These are phyloP conservation scores for Boletus bicolor DNA, from an alignment of 768 basidiomycete species.

Conservation along the genomic window DNA sequence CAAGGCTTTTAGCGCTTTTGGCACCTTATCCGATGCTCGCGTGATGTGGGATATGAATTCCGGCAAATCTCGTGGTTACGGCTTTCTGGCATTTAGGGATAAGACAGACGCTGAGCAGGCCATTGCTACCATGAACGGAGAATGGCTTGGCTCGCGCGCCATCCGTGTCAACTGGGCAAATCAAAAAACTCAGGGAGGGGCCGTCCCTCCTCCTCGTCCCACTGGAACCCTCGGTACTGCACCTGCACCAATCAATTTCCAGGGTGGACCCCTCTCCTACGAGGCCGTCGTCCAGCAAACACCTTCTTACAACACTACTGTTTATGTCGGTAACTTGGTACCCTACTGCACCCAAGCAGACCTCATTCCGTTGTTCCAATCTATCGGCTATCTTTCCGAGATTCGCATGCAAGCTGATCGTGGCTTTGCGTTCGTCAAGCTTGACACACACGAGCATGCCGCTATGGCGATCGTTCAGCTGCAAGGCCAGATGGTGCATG, in stretches of 20 bases:
- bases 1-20: slow-evolving; percentile 97
- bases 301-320: slow-evolving; percentile 90
- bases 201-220: slow-evolving; percentile 35
- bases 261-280: slow-evolving; percentile 84
- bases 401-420: slow-evolving; percentile 99
- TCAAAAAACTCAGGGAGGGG: slow-evolving; percentile 87
- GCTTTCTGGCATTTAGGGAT: slow-evolving; percentile 98
- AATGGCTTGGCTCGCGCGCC: slow-evolving; percentile 97
- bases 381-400: slow-evolving; percentile 97
- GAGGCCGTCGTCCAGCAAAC: slow-evolving; percentile 94
- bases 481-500: slow-evolving; percentile 96
- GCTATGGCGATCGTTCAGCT: slow-evolving; percentile 97
- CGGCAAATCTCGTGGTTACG: slow-evolving; percentile 96
- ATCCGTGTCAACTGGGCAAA: slow-evolving; percentile 99
- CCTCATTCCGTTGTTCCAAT: slow-evolving; percentile 96
- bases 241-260: slow-evolving; percentile 89
- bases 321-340: slow-evolving; percentile 98
- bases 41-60: slow-evolving; percentile 99
- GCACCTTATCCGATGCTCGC: slow-evolving; percentile 92
- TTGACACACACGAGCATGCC: slow-evolving; percentile 97
- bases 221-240: slow-evolving; percentile 55
- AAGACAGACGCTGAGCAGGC: slow-evolving; percentile 99
- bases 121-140: slow-evolving; percentile 99
- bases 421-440: slow-evolving; percentile 98
- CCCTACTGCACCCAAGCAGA: slow-evolving; percentile 97